These are phyloP conservation scores for Fraxinus xanthoxyloides DNA, from an alignment of 305 asterid genomes.

Conservation along the genomic window DNA sequence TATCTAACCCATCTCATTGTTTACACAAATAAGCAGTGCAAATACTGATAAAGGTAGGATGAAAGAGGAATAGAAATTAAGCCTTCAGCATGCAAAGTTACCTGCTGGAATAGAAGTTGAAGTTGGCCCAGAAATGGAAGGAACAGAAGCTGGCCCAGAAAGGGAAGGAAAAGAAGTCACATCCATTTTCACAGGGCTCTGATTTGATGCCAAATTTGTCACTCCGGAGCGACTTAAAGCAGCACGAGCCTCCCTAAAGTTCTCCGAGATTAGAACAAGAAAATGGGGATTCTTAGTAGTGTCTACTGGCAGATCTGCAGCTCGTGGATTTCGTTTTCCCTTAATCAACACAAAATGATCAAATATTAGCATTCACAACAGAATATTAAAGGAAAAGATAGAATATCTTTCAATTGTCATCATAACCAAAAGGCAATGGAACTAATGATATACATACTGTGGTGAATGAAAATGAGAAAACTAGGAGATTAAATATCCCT, in stretches of 20 bases:
- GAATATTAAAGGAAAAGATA: conserved; percentile 6
- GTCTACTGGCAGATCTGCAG: conserved; percentile 67
- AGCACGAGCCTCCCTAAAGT: conserved; percentile 77
- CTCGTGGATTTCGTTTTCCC: conserved; percentile 85
- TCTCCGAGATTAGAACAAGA: conserved; percentile 88
- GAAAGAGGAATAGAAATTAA: not conserved
- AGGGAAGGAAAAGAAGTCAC: conserved; percentile 55
- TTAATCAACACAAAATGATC: conserved; percentile 31
- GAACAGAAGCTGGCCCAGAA: conserved; percentile 50
- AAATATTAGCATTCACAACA: conserved; percentile 28
- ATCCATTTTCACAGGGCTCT: conserved; percentile 77
- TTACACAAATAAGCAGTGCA: not conserved
- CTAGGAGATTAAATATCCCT: not conserved
- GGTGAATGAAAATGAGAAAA: not conserved
- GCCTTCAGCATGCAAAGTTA: conserved; percentile 27
- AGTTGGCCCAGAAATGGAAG: conserved; percentile 67
- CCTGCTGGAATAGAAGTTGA: conserved; percentile 64
- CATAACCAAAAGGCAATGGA: not conserved
- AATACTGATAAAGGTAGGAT: not conserved
- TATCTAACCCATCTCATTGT: not conserved
- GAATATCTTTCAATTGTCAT: not conserved
- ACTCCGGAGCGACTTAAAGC: conserved; percentile 69
- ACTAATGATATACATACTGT: not conserved
- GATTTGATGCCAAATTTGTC: conserved; percentile 57
- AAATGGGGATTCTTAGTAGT: conserved; percentile 75